Evolutionary conservation across 371 early-diverging fungal genomes (phyloP).

Genomic region (Paramicrosporidium saccamoebae): DNA sequence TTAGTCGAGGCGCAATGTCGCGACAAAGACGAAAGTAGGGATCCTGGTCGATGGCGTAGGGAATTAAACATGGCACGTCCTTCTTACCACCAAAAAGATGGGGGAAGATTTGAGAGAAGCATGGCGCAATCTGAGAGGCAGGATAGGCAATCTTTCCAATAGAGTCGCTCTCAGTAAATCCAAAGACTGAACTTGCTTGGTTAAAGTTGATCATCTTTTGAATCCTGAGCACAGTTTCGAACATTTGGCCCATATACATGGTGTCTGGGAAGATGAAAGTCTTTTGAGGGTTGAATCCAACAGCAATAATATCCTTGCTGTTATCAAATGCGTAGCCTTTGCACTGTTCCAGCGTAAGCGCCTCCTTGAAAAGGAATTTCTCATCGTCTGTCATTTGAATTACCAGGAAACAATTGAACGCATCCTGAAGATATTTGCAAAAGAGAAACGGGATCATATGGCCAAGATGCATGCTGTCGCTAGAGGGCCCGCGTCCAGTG

Average conservation of each 20-base stretch:
- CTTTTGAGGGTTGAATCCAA: conserved; percentile 89
- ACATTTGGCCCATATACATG: conserved; percentile 54
- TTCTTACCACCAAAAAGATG: conserved; percentile 64
- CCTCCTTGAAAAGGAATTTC: conserved; percentile 89
- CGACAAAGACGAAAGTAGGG: conserved; percentile 98
- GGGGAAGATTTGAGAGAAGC: conserved; percentile 78
- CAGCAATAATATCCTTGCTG: conserved; percentile 89
- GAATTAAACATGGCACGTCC: conserved; percentile 85
- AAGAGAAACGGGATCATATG: conserved; percentile 95
- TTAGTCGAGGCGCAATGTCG: conserved; percentile 74
- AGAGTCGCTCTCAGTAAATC: conserved; percentile 54
- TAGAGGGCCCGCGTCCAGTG: conserved; percentile 97
- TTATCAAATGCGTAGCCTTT: conserved; percentile 46
- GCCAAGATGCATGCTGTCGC: conserved; percentile 89
- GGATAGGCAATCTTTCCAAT: conserved; percentile 76
- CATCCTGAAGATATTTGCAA: conserved; percentile 44
- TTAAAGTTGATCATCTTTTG: conserved; percentile 48
- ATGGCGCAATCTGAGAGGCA: conserved; percentile 69
- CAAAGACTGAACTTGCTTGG: conserved; percentile 61
- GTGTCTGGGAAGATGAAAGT: conserved; percentile 96
- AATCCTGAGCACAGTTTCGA: conserved; percentile 60
- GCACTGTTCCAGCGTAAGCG: conserved; percentile 55
- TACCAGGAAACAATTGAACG: too few relatives aligned
- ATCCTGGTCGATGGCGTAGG: conserved; percentile 98
- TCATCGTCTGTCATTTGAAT: conserved; percentile 80